phyloP scores from a whole-genome alignment of 2,329 filamentous ascomycete species.

The Graphilbum sp. region DNA sequence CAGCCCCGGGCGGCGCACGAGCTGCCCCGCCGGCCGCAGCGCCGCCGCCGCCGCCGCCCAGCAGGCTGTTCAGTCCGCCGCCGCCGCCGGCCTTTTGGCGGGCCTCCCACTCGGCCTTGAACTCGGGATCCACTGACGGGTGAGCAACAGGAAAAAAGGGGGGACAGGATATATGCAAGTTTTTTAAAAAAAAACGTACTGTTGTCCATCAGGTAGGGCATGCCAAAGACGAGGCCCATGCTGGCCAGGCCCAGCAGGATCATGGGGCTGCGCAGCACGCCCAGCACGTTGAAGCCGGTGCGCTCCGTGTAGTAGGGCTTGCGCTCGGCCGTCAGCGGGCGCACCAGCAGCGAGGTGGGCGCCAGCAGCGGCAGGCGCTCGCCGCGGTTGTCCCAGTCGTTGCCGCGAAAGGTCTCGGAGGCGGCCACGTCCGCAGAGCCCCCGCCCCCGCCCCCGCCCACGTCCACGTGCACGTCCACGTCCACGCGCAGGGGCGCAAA shows the following conservation, averaged over 20 bases:
- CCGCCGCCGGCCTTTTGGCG: constrained; percentile 59
- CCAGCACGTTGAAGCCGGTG: constrained; percentile 60
- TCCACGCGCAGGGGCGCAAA: constrained; percentile 76
- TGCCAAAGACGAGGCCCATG: constrained; percentile 70
- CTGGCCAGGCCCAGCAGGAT: constrained; percentile 79
- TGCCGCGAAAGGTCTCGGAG: constrained; percentile 78
- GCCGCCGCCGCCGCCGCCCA: constrained; percentile 24
- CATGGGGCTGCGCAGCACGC: constrained; percentile 87
- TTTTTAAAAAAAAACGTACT: too few species aligned
- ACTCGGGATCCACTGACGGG: constrained; percentile 79
- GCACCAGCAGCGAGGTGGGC: constrained; percentile 31
- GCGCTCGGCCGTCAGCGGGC: constrained; percentile 35
- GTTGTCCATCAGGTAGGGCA: constrained; percentile 92
- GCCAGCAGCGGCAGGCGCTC: constrained; percentile 28
- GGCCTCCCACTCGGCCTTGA: constrained; percentile 81
- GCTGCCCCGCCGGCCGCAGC: constrained; percentile 23
- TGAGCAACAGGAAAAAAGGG: too few species aligned
- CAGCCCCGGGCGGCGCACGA: constrained; percentile 24
- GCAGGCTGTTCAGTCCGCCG: constrained; percentile 39
- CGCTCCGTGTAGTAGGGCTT: constrained; percentile 69
- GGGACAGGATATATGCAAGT: too few species aligned
- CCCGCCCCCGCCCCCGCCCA: constrained; percentile 12
- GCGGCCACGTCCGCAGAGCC: constrained; percentile 33
- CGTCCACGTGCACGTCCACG: constrained; percentile 22
- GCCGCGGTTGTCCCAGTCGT: constrained; percentile 80